Percentiles rank a stretch among this genome's conserved stretches.
phyloP scores from a whole-genome alignment of 352 stramenopile species.

The Globisporangium canariense region DNA sequence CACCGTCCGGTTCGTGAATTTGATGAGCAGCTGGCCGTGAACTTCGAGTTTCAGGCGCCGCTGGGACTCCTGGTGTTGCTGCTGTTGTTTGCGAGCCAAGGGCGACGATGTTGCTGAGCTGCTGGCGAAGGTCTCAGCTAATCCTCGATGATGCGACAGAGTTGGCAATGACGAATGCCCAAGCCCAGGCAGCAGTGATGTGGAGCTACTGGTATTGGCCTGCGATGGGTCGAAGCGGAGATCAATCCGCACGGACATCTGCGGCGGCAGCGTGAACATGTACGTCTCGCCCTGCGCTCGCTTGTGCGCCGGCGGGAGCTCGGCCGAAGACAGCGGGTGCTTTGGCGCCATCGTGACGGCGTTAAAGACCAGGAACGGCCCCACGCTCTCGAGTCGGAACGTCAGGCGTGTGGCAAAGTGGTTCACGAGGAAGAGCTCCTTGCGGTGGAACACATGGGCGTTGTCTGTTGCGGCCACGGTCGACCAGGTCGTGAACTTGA shows the following conservation, averaged over 20 bases:
- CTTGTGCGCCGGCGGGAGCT: constrained; percentile 53
- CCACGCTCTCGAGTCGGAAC: constrained; percentile 64
- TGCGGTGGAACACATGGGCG: constrained; percentile 45
- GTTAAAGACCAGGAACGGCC: constrained; percentile 55
- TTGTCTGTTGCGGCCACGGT: constrained; percentile 28
- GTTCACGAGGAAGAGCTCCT: constrained; percentile 59
- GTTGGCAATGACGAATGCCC: not conserved
- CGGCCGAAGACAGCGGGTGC: constrained; percentile 51
- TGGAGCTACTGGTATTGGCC: not conserved
- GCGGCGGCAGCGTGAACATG: constrained; percentile 63
- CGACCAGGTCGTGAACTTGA: constrained; percentile 79
- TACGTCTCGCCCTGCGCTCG: constrained; percentile 59
- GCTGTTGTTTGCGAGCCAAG: constrained; percentile 1
- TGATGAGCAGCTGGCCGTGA: constrained; percentile 54
- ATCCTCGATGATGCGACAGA: not conserved
- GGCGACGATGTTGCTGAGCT: not conserved
- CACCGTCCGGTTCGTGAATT: constrained; percentile 62
- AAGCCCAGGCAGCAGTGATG: not conserved
- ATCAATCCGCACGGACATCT: constrained; percentile 68
- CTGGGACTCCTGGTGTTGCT: not conserved
- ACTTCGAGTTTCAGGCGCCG: constrained; percentile 27
- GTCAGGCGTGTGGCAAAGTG: constrained; percentile 52
- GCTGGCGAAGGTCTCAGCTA: not conserved
- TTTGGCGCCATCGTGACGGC: constrained; percentile 62
- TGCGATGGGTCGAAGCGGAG: constrained; percentile 47